phyloP scores from a whole-genome alignment of 2,329 filamentous ascomycete species.

The Stagonosporopsis chrysanthemi region DNA sequence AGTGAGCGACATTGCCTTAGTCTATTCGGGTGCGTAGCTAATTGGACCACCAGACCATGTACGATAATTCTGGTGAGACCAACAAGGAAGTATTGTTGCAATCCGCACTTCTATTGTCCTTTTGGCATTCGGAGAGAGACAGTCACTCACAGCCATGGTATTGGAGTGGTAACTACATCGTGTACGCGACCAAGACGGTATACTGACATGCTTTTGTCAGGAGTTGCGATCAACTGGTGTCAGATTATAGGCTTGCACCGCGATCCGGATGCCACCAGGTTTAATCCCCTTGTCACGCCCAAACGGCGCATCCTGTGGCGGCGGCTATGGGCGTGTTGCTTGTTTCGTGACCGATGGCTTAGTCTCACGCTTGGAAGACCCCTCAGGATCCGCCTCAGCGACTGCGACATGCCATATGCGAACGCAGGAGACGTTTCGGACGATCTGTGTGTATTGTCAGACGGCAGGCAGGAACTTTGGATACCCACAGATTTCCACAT shows the following conservation, averaged over 20 bases:
- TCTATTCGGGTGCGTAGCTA: background rate
- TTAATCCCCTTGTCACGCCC: constrained; percentile 3
- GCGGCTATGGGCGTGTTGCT: constrained; percentile 11
- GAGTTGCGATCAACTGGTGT: constrained; percentile 12
- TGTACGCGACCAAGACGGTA: background rate
- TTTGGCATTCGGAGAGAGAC: constrained; percentile 17
- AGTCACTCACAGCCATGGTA: constrained; percentile 19
- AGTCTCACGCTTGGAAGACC: constrained; percentile 13
- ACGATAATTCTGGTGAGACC: constrained; percentile 14
- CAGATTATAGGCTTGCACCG: constrained; percentile 16
- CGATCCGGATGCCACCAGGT: constrained; percentile 7
- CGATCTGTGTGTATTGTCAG: background rate
- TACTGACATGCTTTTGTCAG: background rate
- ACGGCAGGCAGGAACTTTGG: background rate
- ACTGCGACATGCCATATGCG: constrained; percentile 15
- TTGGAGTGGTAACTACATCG: constrained; percentile 11
- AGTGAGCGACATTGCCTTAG: background rate
- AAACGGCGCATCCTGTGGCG: constrained; percentile 9
- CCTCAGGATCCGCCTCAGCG: constrained; percentile 5
- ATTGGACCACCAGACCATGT: constrained; percentile 3
- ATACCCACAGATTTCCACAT: background rate
- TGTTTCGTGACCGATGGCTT: constrained; percentile 17
- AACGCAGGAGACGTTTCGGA: background rate
- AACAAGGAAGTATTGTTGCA: constrained; percentile 13
- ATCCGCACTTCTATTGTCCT: constrained; percentile 10